Percentiles rank a stretch among this genome's conserved stretches.
These are phyloP conservation scores for Lactarius hatsudake DNA, from an alignment of 768 basidiomycete species.

Conservation along the genomic window DNA sequence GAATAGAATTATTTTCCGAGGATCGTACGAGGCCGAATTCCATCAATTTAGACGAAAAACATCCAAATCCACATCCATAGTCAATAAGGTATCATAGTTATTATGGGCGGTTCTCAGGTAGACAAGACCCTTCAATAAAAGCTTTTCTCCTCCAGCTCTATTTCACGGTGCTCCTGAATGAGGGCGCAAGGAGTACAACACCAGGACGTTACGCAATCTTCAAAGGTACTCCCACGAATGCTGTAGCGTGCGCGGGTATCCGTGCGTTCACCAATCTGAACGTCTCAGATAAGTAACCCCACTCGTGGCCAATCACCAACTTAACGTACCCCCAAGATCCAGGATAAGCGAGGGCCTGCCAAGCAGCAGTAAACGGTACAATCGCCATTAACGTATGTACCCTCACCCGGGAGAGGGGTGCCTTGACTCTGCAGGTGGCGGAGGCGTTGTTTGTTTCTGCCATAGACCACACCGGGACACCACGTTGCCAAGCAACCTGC, in stretches of 20 bases:
- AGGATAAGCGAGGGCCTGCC: conserved; percentile 37
- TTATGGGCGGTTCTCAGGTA: background rate
- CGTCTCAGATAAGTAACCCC: conserved; percentile 29
- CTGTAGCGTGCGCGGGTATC: conserved; percentile 43
- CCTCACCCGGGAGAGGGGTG: conserved; percentile 39
- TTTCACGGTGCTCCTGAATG: conserved; percentile 46
- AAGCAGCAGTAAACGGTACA: conserved; percentile 40
- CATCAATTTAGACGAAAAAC: background rate
- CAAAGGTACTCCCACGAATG: conserved; percentile 44
- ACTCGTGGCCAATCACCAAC: background rate
- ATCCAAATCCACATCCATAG: background rate
- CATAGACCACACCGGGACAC: conserved; percentile 44
- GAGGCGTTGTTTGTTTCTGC: conserved; percentile 41
- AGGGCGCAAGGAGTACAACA: conserved; percentile 50
- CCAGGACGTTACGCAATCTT: conserved; percentile 41
- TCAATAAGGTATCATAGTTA: background rate
- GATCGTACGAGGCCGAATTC: too few relatives aligned
- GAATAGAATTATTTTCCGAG: too few relatives aligned
- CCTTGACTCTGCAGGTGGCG: conserved; percentile 40
- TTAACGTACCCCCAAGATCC: conserved; percentile 41
- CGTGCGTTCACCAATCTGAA: conserved; percentile 38
- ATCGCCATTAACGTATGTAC: conserved; percentile 36
- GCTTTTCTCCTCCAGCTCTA: conserved; percentile 47
- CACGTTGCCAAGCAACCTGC: conserved; percentile 40
- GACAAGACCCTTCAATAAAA: conserved; percentile 8